Base-by-base conservation (phyloP, 352 stramenopile genomes). In the Phytophthora brassicae region DNA sequence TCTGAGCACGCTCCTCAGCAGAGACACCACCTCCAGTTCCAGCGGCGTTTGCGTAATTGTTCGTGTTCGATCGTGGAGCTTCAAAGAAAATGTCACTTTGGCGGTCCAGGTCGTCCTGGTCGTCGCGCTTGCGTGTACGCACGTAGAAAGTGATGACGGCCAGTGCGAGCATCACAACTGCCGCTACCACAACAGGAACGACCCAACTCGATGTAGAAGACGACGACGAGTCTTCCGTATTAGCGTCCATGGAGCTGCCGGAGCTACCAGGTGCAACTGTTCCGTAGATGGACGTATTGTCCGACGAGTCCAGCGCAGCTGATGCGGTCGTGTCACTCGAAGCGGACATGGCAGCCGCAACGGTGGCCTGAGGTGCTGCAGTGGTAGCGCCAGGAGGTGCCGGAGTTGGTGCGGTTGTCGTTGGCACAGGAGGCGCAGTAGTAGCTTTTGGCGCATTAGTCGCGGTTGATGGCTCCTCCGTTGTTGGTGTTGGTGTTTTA, bases 11-110 rank as follows among this genome's bases (percentile, higher is more conserved):
- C 38, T 76, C 61, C 7, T 57, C 59, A 3, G 51, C 64, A 2
- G 62, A 52, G 22, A 60, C 61, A 14, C 56, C 59, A 6, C 41
- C 51, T 6, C 55, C 61, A 7, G 48, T 49, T 5, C 50, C 58
- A 2, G 54, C 44, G 5, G 60, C 49, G 17, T 53, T 64, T 2
- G 56, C 49, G 49, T 74, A 76, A 35, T 84, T 79, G 71, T 84
- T 72, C 4, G 75, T 77, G 54, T 81, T 88, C 14, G 74, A 85
- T 26, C 77, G 75, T 19, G 80, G 80, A 35, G 76, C 71, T 52
- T 87, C 75, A 29, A 86, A 80, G 45, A 88, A 89, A 16, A 77
- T 64, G 52, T 90, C 79, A 44, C 74, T 88, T 51, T 69, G 76
- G n/a, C 76, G 78, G 28, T 79, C 77, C 45, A 77, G 43, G 22